These are phyloP conservation scores for Pseudogymnoascus sp. DNA, from an alignment of 2,329 filamentous ascomycete species.

Conservation along the genomic window DNA sequence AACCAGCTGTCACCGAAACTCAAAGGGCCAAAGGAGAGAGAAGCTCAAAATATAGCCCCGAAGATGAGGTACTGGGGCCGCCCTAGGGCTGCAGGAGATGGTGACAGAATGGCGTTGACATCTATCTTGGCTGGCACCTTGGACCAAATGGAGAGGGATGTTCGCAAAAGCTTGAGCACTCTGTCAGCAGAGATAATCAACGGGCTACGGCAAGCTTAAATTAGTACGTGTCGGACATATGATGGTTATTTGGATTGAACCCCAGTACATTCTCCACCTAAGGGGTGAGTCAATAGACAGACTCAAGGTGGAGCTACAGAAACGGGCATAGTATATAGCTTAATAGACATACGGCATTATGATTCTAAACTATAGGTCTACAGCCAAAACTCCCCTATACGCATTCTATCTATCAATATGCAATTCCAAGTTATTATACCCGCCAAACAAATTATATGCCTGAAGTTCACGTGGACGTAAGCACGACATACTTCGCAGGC, in stretches of 20 bases:
- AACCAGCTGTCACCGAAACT: constrained; percentile 23
- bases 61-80: background rate
- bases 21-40: constrained; percentile 12
- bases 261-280: background rate
- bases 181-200: constrained; percentile 18
- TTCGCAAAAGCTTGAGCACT: constrained; percentile 17
- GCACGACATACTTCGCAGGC: background rate
- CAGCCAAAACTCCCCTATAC: background rate
- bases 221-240: background rate
- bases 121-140: constrained; percentile 19
- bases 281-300: background rate
- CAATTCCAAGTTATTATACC: background rate
- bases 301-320: background rate
- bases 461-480: background rate
- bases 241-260: background rate
- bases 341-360: background rate
- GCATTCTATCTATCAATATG: background rate
- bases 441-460: background rate
- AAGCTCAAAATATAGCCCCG: background rate
- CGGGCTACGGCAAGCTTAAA: constrained; percentile 12
- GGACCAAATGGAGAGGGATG: constrained; percentile 21
- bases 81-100: background rate
- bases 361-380: background rate
- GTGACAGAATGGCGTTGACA: constrained; percentile 8
- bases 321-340: background rate